Percentiles rank a stretch among this genome's conserved stretches.
These are phyloP conservation scores for Sugiyamaella mastotermitis DNA, from an alignment of 805 yeast species.

Conservation along the genomic window DNA sequence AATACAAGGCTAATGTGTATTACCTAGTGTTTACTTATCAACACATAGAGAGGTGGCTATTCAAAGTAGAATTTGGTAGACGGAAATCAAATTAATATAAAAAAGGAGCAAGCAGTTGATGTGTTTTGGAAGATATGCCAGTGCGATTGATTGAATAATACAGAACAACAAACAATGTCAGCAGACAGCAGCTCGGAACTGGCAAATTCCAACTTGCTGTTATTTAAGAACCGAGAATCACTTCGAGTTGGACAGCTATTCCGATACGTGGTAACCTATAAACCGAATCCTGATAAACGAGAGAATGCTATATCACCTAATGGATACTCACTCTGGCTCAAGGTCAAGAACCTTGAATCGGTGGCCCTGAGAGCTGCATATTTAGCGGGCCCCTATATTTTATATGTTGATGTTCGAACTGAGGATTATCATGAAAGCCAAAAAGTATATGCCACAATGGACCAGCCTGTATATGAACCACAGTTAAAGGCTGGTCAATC, in stretches of 20 bases:
- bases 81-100: too few relatives aligned
- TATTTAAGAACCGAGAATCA: conserved; percentile 15
- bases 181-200: too few relatives aligned
- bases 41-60: too few relatives aligned
- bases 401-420: conserved; percentile 78
- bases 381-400: conserved; percentile 80
- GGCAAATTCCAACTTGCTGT: neutral
- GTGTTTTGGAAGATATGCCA: too few relatives aligned
- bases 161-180: too few relatives aligned
- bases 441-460: conserved; percentile 33
- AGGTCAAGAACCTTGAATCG: conserved; percentile 66
- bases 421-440: conserved; percentile 51
- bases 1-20: too few relatives aligned
- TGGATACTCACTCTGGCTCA: conserved; percentile 27
- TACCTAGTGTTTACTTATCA: too few relatives aligned
- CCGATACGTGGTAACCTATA: conserved; percentile 49
- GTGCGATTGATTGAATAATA: too few relatives aligned
- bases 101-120: too few relatives aligned
- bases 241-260: conserved; percentile 57
- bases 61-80: too few relatives aligned
- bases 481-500: conserved; percentile 68
- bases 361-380: conserved; percentile 75
- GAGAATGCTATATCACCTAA: conserved; percentile 2
- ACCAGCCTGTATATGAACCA: conserved; percentile 37
- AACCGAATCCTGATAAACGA: too few relatives aligned